These are phyloP conservation scores for Nannochloropsis limnetica DNA, from an alignment of 352 stramenopile genomes.

Conservation along the genomic window DNA sequence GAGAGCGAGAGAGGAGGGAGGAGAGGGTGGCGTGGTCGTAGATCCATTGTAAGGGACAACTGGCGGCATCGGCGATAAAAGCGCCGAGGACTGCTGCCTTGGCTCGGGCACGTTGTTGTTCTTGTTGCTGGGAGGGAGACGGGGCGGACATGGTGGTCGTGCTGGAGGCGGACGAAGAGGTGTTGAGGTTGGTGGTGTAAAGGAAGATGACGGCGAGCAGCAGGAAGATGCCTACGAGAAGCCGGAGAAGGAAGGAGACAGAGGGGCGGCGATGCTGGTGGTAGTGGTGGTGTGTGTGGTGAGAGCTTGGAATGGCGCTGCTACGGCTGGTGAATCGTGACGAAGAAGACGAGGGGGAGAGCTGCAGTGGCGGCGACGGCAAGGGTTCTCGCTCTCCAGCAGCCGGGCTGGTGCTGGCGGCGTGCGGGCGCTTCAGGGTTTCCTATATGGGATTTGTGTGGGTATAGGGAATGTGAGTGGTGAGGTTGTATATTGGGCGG, in stretches of 20 bases:
- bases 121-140: neutral
- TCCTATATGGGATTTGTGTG: neutral
- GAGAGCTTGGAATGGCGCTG: neutral
- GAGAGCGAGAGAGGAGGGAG: neutral
- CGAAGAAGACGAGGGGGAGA: no score
- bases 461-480: neutral
- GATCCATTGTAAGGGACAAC: neutral
- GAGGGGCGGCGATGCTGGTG: neutral
- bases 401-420: neutral
- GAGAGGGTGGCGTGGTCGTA: neutral
- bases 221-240: neutral
- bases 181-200: neutral
- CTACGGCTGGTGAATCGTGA: neutral
- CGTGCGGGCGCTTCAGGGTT: neutral
- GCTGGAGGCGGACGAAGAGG: neutral
- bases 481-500: neutral
- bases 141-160: neutral
- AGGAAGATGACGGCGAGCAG: neutral
- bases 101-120: neutral
- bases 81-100: neutral
- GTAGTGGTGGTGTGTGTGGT: neutral
- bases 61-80: neutral
- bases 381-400: neutral
- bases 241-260: neutral
- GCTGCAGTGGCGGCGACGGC: no score